Base-by-base conservation (phyloP, 2,329 filamentous ascomycete species). In the Exophiala sideris region DNA sequence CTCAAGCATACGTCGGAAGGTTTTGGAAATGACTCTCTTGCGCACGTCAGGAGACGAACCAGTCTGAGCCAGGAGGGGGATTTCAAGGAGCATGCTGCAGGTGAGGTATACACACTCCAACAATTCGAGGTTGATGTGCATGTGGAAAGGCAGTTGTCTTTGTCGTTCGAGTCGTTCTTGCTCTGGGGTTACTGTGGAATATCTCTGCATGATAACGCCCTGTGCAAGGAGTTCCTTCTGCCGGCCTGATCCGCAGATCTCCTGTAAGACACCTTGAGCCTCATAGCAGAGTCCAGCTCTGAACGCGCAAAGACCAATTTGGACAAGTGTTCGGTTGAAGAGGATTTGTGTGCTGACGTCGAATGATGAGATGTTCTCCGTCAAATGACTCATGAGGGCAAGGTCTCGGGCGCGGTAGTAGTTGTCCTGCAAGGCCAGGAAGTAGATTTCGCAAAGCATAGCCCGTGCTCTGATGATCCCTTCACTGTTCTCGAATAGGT, bases 121-220 rank as follows among this genome's bases (percentile, higher is more conserved):
- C 51, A 99, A 84, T 74, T 99, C 94, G 48, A 99, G 83, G 80
- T 99, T 99, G 80, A 99, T 99, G 82, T 99, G 94, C 91, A 99
- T 96, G 79, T 99, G 94, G 86, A 99, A 99, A 35, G 94, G 94
- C 64, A 99, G 83, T 77, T 99, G 94, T 66, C 94, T 87, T 77
- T 97, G 92, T 71, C 94, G 89, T 79, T 99, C 94, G 36, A 97
- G 82, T 63, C 92, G 89, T 78, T 99, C 94, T 75, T 99, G 94
- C 76, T 99, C 94, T 14, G 94, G 94, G 34, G 91, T 94, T 58
- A 99, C 94, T 68, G 96, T 91, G 67, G 84, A 92, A 77, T 91
- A 99, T 65, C 94, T 85, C 78, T 99, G 94, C 72, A 99, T 94
- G 80, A 97, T 96, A 59, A 99, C 90, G 72, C 94, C 95, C 76